Conservation (phyloP, 2,329 filamentous ascomycete species). For the Aspergillus fumigatiaffinis region DNA sequence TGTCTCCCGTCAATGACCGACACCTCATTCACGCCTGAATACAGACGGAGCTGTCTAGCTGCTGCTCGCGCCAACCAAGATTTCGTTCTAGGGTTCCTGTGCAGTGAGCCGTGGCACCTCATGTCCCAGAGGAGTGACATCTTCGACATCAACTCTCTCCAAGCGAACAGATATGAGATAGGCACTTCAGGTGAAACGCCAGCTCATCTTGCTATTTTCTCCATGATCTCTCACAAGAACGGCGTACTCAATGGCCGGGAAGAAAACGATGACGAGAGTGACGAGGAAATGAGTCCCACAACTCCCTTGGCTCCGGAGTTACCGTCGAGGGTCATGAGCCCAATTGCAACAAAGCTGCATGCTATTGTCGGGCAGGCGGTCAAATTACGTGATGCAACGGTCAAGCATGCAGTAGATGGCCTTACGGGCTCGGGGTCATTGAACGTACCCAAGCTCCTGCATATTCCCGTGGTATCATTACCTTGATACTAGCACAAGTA, state of each 20-base stretch:
- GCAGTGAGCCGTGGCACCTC: slow-evolving; percentile 33
- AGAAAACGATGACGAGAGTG: not conserved
- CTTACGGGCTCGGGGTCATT: not conserved
- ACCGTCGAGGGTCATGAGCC: slow-evolving; percentile 1
- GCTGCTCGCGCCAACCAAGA: slow-evolving; percentile 38
- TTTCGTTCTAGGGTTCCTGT: slow-evolving; percentile 38
- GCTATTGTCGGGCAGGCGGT: slow-evolving; percentile 11
- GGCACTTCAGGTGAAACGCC: slow-evolving; percentile 10
- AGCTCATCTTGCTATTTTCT: not conserved
- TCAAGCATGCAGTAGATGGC: not conserved
- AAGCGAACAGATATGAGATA: slow-evolving; percentile 14
- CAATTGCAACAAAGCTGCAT: slow-evolving; percentile 9
- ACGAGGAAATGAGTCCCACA: not conserved
- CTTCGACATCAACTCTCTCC: slow-evolving; percentile 19
- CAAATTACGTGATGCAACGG: slow-evolving; percentile 4
- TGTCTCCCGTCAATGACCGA: slow-evolving; percentile 32
- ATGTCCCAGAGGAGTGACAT: slow-evolving; percentile 27
- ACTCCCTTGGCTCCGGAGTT: not conserved
- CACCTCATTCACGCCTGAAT: slow-evolving; percentile 30
- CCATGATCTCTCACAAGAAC: slow-evolving; percentile 1
- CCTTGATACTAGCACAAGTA: slow-evolving; percentile 2
- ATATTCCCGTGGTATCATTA: slow-evolving; percentile 17
- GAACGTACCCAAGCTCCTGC: slow-evolving; percentile 9
- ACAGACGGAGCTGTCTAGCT: slow-evolving; percentile 33
- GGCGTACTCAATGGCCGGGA: not conserved